phyloP scores from a whole-genome alignment of 441 rosid genomes.

The Raphanus hybrid region DNA sequence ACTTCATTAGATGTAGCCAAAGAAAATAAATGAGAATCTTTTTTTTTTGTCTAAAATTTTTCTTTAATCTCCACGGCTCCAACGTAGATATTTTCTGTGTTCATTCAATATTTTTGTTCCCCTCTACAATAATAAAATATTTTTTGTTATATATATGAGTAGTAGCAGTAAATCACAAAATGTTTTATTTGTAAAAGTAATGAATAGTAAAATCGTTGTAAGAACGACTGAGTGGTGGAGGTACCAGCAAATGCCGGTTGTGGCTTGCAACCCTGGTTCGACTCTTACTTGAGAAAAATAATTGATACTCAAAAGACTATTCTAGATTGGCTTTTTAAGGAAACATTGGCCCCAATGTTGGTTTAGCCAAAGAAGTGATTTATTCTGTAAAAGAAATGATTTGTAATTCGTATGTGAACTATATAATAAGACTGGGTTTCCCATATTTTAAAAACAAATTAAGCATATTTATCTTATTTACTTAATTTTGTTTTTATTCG shows the following conservation, averaged over 20 bases:
- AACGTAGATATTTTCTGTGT: constrained; percentile 13
- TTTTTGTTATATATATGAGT: neutral
- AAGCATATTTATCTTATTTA: neutral
- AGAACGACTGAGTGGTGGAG: neutral
- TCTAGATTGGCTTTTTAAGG: too few relatives aligned
- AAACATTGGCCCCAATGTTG: neutral
- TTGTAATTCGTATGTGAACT: neutral
- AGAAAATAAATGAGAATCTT: constrained; percentile 16
- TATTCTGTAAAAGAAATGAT: neutral
- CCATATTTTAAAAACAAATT: neutral
- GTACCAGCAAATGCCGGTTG: neutral
- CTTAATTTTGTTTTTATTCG: neutral
- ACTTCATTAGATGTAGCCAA: constrained; percentile 29
- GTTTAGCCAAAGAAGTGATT: neutral
- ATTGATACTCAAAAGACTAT: neutral
- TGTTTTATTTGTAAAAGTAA: neutral
- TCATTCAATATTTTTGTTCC: neutral
- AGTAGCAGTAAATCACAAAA: neutral
- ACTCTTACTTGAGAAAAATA: neutral
- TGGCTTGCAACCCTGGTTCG: neutral
- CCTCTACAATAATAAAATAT: neutral
- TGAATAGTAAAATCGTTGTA: neutral
- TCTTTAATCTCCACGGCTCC: neutral
- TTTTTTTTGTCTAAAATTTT: constrained; percentile 1
- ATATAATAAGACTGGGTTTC: neutral